Conservation (phyloP, 345 rosid species). For the Balakata baccata region DNA sequence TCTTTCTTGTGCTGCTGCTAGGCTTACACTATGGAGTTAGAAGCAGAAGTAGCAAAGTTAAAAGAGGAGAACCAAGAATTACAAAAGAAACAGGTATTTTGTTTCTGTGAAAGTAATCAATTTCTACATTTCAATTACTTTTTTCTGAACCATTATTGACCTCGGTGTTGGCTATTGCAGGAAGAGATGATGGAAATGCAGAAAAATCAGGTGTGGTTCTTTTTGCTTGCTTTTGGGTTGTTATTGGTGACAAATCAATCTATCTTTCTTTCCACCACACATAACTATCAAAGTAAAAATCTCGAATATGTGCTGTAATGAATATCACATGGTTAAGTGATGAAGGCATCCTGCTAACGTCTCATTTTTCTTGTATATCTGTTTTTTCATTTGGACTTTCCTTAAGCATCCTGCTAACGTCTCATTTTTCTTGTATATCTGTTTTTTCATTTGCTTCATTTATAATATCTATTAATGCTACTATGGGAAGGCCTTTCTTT, state of each 20-base stretch:
- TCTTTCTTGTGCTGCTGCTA: constrained; percentile 29
- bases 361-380: background rate
- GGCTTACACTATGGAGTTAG: constrained; percentile 96
- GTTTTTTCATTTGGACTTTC: background rate
- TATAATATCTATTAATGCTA: background rate
- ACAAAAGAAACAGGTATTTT: constrained; percentile 66
- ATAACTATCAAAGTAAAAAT: background rate
- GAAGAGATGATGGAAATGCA: constrained; percentile 65
- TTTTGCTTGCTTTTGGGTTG: constrained; percentile 1
- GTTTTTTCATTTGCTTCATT: background rate
- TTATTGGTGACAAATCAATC: constrained; percentile 1
- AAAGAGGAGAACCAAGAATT: constrained; percentile 78
- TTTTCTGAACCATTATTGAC: constrained; percentile 12
- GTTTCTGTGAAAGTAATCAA: background rate
- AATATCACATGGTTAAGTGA: background rate
- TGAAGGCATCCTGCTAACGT: background rate
- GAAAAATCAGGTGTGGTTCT: constrained; percentile 64
- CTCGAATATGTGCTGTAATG: background rate
- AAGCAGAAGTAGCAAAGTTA: constrained; percentile 83
- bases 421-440: background rate
- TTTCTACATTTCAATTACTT: constrained; percentile 3
- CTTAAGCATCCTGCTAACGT: background rate
- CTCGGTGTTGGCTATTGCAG: constrained; percentile 41
- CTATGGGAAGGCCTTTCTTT: background rate
- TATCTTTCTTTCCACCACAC: background rate